Conservation (phyloP, 441 rosid genomes). For the Dalechampia spathulata region DNA sequence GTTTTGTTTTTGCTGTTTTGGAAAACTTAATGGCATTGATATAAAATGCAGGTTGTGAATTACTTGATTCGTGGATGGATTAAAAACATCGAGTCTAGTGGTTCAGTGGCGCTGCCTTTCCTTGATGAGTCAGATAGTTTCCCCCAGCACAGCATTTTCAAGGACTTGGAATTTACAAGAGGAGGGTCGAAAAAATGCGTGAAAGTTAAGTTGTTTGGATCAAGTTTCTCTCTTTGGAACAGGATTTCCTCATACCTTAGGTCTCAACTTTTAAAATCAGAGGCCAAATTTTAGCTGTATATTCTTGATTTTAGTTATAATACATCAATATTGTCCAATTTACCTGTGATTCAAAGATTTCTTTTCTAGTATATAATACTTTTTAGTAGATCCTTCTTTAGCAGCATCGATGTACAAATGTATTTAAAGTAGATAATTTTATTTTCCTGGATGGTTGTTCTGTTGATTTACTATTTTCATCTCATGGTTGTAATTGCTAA, state of each 20-base stretch:
- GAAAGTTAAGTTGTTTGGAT: slow-evolving; percentile 38
- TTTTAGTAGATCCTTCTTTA: too few species aligned
- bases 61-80: slow-evolving; percentile 81
- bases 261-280: slow-evolving; percentile 29
- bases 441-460: too few species aligned
- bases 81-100: slow-evolving; percentile 55
- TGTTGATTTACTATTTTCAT: too few species aligned
- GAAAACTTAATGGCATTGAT: not conserved
- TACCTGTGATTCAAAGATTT: too few species aligned
- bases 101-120: slow-evolving; percentile 49
- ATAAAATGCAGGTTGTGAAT: slow-evolving; percentile 63
- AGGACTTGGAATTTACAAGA: slow-evolving; percentile 60
- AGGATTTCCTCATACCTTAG: slow-evolving; percentile 33
- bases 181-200: slow-evolving; percentile 51
- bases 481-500: too few species aligned
- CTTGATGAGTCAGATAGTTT: slow-evolving; percentile 35
- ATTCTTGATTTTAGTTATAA: too few species aligned
- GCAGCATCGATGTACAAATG: too few species aligned
- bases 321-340: not conserved
- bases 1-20: not conserved
- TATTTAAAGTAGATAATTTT: too few species aligned
- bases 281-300: slow-evolving; percentile 21
- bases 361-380: too few species aligned
- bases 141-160: slow-evolving; percentile 18
- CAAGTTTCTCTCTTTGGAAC: slow-evolving; percentile 44